phyloP scores from a whole-genome alignment of 257 asterid genomes.

The Haberlea rhodopensis region DNA sequence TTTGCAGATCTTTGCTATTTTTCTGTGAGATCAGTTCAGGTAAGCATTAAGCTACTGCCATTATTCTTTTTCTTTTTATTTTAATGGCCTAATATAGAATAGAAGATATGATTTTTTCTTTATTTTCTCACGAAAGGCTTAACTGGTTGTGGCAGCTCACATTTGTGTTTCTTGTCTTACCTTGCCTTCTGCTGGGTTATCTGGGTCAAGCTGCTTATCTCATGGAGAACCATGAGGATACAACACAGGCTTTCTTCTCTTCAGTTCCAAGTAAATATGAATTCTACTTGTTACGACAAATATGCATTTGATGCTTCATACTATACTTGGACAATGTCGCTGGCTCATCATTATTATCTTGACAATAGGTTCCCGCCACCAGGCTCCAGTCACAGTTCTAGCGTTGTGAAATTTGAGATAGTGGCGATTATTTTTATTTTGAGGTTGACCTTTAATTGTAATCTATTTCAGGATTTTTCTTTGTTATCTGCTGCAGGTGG shows the following conservation, averaged over 20 bases:
- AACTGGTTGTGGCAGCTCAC: constrained; percentile 43
- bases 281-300: constrained; percentile 6
- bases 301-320: too few relatives aligned
- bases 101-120: neutral
- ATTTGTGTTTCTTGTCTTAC: constrained; percentile 50
- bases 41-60: constrained; percentile 17
- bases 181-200: constrained; percentile 64
- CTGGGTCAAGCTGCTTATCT: constrained; percentile 80
- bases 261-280: constrained; percentile 45
- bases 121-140: neutral
- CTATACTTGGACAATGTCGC: neutral
- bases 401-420: neutral
- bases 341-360: neutral
- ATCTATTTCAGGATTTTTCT: neutral
- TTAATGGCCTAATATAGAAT: neutral
- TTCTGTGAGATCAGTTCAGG: constrained; percentile 51
- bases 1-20: constrained; percentile 79
- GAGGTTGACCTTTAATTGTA: constrained; percentile 7
- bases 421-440: constrained; percentile 5
- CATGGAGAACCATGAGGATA: constrained; percentile 33
- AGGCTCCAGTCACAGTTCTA: neutral
- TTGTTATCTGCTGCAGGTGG: constrained; percentile 35
- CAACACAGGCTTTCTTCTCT: constrained; percentile 17
- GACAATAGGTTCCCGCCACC: constrained; percentile 34
- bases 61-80: neutral